Base-by-base conservation (phyloP, 2,329 filamentous ascomycete species). In the Aspergillus ochraceus region DNA sequence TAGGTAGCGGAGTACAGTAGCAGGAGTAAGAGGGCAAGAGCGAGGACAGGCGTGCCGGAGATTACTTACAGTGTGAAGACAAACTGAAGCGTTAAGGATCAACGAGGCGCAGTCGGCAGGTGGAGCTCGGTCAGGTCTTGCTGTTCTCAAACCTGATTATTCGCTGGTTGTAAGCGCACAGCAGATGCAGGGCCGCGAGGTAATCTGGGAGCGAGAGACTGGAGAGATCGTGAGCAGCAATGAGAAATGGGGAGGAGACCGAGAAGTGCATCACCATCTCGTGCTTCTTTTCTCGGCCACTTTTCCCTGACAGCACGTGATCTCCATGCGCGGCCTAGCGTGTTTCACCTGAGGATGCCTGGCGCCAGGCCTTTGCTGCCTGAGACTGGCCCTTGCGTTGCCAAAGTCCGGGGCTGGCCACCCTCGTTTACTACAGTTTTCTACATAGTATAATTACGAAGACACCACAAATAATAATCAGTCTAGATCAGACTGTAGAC, bases 301-400 rank as follows among this genome's bases (percentile, higher is more conserved):
- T 22, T 12, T 29, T 42, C 14, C 6, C 45, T 24, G 45, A 22
- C 45, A 10, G 59, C 69, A 71, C 68, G 70, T 72, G 70, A 66
- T 12, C 17, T 14, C 29, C 51, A 52, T 51, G 51, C 52, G 53
- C 20, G 55, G 62, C 24, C 55, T 67, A 70, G 69, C 60, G 70
- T 68, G 71, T 73, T 73, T 73, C 70, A 72, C 65, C 60, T 66
- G 50, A 51, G 20, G 58, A 39, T 64, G 54, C 54, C 59, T 66
- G 57, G 39, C 49, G 61, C 67, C 59, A 65, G 61, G 57, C 67
- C 62, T 26, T 39, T 49, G 63, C 57, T 46, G 66, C 53, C 32
- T 20, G 45, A 17, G 42, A 29, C 26, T 29, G 26, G 26, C 26
- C 26, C 26, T 29, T 36, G 32, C 32, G 11, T 36, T 36, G 32